A percentile compares a stretch with the other conserved stretches of the same genome.
Conservation (phyloP, 805 yeast genomes). For the Lachancea nothofagi region DNA sequence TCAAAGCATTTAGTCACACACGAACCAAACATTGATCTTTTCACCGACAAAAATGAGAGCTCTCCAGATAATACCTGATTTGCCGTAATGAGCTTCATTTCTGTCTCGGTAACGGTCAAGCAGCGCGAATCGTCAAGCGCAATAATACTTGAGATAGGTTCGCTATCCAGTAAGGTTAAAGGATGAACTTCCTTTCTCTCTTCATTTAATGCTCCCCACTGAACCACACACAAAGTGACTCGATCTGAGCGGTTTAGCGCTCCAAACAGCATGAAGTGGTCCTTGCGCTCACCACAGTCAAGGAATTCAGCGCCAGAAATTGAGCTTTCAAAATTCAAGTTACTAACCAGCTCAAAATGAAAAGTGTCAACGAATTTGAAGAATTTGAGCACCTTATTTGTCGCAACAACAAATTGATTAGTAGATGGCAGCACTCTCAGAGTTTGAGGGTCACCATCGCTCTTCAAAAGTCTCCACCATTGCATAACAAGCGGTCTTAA, state of each 20-base stretch:
- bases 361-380: constrained; percentile 15
- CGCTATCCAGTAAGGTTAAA: constrained; percentile 20
- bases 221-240: constrained; percentile 23
- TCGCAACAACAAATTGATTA: constrained; percentile 4
- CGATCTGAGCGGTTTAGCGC: constrained; percentile 18
- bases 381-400: constrained; percentile 20
- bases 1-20: constrained; percentile 15
- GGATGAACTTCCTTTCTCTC: constrained; percentile 24
- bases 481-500: constrained; percentile 15
- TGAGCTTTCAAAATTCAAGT: constrained; percentile 16
- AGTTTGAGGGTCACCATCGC: constrained; percentile 12
- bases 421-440: constrained; percentile 11
- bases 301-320: constrained; percentile 20
- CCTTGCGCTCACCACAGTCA: constrained; percentile 8
- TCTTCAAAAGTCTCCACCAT: constrained; percentile 16
- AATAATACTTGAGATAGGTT: constrained; percentile 15
- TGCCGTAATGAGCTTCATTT: constrained; percentile 20
- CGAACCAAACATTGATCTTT: constrained; percentile 8
- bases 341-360: constrained; percentile 21
- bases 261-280: constrained; percentile 19
- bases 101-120: constrained; percentile 14
- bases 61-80: constrained; percentile 32
- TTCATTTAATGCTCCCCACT: constrained; percentile 22
- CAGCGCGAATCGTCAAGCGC: constrained; percentile 19
- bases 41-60: constrained; percentile 12